These are phyloP conservation scores for Dendrobium nobile DNA, from an alignment of 106 monocot genomes.

Conservation along the genomic window DNA sequence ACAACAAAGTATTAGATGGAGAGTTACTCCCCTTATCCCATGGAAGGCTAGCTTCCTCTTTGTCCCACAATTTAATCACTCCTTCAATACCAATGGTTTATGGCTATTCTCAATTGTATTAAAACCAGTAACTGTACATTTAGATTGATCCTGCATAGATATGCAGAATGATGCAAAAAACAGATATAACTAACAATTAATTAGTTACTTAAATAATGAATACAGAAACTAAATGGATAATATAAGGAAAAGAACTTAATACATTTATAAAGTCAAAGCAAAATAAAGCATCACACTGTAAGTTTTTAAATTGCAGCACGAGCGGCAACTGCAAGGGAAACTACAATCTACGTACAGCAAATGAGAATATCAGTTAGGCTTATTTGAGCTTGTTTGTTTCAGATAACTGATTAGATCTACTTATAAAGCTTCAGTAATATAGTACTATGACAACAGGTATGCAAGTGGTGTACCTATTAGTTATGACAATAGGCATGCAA, in stretches of 20 bases:
- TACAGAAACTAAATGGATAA: background rate
- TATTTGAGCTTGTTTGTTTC: background rate
- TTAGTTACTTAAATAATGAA: background rate
- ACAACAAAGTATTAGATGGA: constrained; percentile 76
- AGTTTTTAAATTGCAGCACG: background rate
- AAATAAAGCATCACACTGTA: background rate
- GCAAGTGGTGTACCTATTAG: background rate
- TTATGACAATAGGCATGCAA: background rate
- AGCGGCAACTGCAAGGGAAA: background rate
- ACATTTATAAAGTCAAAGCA: background rate
- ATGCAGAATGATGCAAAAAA: background rate
- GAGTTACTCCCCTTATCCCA: constrained; percentile 78
- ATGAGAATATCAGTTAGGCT: background rate
- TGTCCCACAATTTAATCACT: constrained; percentile 59
- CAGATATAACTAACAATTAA: too few relatives aligned
- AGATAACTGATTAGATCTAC: background rate
- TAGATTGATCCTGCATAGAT: constrained; percentile 54
- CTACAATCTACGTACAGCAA: background rate
- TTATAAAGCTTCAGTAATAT: background rate
- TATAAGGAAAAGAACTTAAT: background rate
- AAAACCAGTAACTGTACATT: constrained; percentile 59
- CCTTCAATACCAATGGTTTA: constrained; percentile 63
- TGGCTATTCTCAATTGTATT: constrained; percentile 31
- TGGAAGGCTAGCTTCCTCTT: constrained; percentile 50
- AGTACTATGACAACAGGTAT: background rate